phyloP scores from a whole-genome alignment of 2,329 filamentous ascomycete genomes.

The Blumeria graminis region DNA sequence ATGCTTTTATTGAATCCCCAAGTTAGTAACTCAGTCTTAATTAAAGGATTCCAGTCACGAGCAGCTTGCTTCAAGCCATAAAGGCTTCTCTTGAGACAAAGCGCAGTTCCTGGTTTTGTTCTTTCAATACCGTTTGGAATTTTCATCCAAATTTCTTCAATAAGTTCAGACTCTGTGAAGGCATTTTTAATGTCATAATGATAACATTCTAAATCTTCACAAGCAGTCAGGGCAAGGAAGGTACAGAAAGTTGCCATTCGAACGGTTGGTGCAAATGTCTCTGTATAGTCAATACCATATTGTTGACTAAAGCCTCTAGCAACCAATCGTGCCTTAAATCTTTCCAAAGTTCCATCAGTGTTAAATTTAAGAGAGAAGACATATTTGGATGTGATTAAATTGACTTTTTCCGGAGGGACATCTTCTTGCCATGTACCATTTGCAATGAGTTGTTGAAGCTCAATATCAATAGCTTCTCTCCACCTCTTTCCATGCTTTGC shows the following conservation, averaged over 20 bases:
- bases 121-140: neutral
- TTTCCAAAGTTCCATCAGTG: no score
- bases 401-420: no score
- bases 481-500: neutral
- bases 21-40: neutral
- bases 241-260: no score
- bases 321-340: no score
- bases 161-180: neutral
- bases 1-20: no score
- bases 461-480: neutral
- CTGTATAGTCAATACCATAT: no score
- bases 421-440: no score
- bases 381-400: no score
- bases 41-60: neutral
- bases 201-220: neutral
- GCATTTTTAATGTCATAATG: conserved; percentile 1
- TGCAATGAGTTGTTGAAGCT: no score
- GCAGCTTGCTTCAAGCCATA: neutral
- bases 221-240: neutral
- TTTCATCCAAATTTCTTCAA: neutral
- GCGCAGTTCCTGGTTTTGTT: neutral
- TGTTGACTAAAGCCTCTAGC: no score
- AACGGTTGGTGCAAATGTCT: no score
- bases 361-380: neutral
- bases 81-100: neutral